Percentiles rank a stretch among this genome's conserved stretches.
Conservation (phyloP, 208 protist genomes). For the Trypanosoma brucei region DNA sequence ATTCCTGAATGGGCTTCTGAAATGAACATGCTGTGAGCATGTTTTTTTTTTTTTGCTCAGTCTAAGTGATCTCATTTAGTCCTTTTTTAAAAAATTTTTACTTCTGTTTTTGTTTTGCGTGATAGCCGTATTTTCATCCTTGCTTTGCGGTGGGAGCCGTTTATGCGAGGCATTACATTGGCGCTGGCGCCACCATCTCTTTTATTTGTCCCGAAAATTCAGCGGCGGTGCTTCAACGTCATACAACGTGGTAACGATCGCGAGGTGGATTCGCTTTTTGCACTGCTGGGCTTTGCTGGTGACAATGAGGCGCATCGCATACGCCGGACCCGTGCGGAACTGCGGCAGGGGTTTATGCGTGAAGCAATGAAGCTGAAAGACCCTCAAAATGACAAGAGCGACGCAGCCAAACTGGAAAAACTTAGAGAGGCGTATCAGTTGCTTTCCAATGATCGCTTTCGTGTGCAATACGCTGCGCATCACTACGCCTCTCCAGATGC, state of each 20-base stretch:
- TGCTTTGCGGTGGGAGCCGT: neutral
- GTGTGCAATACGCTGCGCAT: conserved; percentile 54
- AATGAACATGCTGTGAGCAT: no score
- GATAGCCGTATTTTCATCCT: no score
- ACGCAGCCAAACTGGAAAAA: conserved; percentile 37
- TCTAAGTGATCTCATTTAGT: no score
- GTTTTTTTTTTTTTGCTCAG: no score
- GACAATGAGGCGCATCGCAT: conserved; percentile 54
- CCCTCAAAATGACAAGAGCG: conserved; percentile 37
- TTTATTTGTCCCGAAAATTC: neutral
- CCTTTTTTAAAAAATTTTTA: no score
- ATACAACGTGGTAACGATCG: conserved; percentile 75
- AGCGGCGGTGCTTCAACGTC: conserved; percentile 26
- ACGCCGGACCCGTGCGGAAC: conserved; percentile 53
- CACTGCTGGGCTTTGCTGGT: conserved; percentile 60
- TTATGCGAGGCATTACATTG: neutral
- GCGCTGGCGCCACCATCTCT: neutral
- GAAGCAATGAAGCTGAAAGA: conserved; percentile 63
- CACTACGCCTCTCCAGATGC: conserved; percentile 76
- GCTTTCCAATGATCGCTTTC: conserved; percentile 52
- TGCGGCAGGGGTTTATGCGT: conserved; percentile 52
- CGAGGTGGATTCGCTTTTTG: conserved; percentile 50
- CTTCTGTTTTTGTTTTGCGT: no score
- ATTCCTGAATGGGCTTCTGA: no score
- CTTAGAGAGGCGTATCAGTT: conserved; percentile 55